These are phyloP conservation scores for Talaromyces sp. DNA, from an alignment of 2,329 filamentous ascomycete genomes.

Conservation along the genomic window DNA sequence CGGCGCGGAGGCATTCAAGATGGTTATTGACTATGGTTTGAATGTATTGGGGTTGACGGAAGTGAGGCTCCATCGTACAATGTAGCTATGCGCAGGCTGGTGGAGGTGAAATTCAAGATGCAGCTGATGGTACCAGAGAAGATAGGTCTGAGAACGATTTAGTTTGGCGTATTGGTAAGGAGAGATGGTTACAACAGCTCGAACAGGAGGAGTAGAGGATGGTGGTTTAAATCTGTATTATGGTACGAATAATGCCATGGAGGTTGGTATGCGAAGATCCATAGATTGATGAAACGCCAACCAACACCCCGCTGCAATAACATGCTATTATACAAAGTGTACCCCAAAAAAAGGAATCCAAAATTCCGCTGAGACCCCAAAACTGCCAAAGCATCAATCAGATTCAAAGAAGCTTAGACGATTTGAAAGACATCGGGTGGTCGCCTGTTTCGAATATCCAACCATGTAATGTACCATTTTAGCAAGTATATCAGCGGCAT, in stretches of 20 bases:
- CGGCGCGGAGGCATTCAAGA: constrained; percentile 2
- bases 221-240: background rate
- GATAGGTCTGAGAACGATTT: constrained; percentile 10
- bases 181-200: background rate
- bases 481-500: background rate
- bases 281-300: background rate
- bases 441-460: background rate
- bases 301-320: background rate
- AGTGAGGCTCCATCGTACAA: background rate
- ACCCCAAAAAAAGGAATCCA: no score
- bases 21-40: constrained; percentile 11
- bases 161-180: background rate
- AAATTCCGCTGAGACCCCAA: background rate
- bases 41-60: background rate
- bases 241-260: background rate
- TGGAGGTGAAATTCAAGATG: constrained; percentile 7
- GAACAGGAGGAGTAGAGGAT: background rate
- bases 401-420: background rate
- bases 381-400: background rate
- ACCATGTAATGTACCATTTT: background rate
- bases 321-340: background rate
- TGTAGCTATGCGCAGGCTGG: constrained; percentile 5
- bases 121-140: background rate
- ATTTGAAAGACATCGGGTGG: background rate
- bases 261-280: background rate